Evolutionary conservation across 192 early-diverging fungal genomes (phyloP), one percentile per base, ranked within the genome.

Genomic region (Chytriomyces sp.): DNA sequence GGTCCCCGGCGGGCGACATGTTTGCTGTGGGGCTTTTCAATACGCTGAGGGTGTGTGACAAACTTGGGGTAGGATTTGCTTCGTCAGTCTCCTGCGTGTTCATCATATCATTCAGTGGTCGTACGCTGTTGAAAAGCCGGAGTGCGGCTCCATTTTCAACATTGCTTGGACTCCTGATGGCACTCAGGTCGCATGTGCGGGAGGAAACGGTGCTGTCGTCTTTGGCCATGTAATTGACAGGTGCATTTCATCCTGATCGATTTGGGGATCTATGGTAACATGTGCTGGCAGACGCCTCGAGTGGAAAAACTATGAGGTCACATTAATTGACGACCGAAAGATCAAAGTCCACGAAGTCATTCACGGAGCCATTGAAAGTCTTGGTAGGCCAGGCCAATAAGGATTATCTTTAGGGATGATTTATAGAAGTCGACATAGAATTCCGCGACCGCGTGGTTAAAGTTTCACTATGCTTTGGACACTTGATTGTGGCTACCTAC

Each of bases 111-210:
- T 66, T 37, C 37, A 86, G 80, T 88, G 86, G 86, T 85, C 83
- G 2, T 81, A 83, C 65, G 81, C 82, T 4, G 72, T 86, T 62
- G 83, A 80, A 55, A 80, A 82, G 52, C 78, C 80, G 2, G 55
- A 80, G 0, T 75, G 77, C 40, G 86, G 86, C 28, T 85, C 82
- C 14, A 83, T 88, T 10, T 87, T 77, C 28, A 64, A 76, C 57
- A 87, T 85, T 73, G 80, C 86, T 32, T 88, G 86, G 86, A 87
- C 85, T 0, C 85, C 86, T 2, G 86, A 88, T 59, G 85, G 86
- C 0, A 88, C 85, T 8, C 83, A 85, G 63, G 57, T 88, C 25
- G 86, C 85, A 3, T 87, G 81, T 69, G 83, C 79, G 5, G 83
- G 85, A 33, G 85, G 85, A 34, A 71, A 67, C 8, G 86, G 86